phyloP scores from a whole-genome alignment of 306 rosid species.

The Boehmeria nivea region DNA sequence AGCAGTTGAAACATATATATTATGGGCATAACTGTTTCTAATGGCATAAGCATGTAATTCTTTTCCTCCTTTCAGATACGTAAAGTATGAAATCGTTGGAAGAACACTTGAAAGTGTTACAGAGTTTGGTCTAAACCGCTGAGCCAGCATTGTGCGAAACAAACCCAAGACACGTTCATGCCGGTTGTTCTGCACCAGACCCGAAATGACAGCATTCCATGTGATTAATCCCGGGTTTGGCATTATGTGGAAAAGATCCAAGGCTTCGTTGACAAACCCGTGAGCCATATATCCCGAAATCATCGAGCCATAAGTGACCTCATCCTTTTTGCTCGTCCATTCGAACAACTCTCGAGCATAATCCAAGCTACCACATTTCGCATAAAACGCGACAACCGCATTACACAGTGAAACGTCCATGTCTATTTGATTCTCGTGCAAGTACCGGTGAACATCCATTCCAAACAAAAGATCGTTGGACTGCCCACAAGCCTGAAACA shows the following conservation, averaged over 20 bases:
- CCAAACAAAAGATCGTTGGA: conserved; percentile 63
- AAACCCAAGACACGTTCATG: conserved; percentile 43
- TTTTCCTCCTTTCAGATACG: conserved; percentile 62
- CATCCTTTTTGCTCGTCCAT: conserved; percentile 68
- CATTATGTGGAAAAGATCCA: conserved; percentile 47
- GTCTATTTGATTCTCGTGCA: conserved; percentile 42
- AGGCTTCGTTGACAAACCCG: conserved; percentile 59
- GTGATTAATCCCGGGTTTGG: conserved; percentile 39
- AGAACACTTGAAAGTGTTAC: conserved; percentile 68
- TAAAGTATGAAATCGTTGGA: conserved; percentile 47
- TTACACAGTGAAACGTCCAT: conserved; percentile 53
- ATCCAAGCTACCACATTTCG: conserved; percentile 76
- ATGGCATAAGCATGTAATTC: conserved; percentile 74
- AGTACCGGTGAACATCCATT: conserved; percentile 49
- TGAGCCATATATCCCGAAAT: conserved; percentile 71
- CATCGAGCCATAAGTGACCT: conserved; percentile 54
- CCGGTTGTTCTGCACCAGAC: conserved; percentile 66
- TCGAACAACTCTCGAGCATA: conserved; percentile 62
- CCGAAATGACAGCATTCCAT: conserved; percentile 80
- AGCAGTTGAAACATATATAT: conserved; percentile 61
- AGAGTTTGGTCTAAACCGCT: conserved; percentile 55
- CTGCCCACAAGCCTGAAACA: conserved; percentile 89
- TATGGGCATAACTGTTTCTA: conserved; percentile 44
- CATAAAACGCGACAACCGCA: conserved; percentile 70
- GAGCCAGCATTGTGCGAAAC: conserved; percentile 48